Evolutionary conservation across 805 yeast genomes (phyloP), one percentile per base, ranked within the genome.

Genomic region (Saccharomycopsis amapae): DNA sequence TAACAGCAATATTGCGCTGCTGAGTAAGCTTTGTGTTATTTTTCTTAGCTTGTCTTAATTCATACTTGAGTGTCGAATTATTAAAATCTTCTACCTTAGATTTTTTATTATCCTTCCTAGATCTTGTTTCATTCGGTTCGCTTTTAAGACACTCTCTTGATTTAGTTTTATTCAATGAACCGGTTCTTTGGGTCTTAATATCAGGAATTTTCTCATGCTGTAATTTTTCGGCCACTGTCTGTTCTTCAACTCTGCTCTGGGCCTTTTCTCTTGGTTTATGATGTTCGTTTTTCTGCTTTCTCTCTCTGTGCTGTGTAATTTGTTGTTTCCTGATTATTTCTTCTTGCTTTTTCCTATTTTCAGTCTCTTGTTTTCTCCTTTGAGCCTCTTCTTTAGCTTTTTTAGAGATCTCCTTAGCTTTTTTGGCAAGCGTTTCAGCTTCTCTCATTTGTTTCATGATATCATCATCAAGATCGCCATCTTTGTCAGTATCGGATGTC

Each of bases 401-500:
- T 24, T 4, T 41, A 13, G 17, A 18, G 17, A 13, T 43, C 42
- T 30, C 31, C 15, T 40, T 37, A 10, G 43, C 43, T 31, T 40
- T 40, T 22, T 31, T 40, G 7, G 43, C 43, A 13, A 40, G 20
- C 18, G 17, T 33, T 13, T 40, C 37, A 6, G 43, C 43, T 6
- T 28, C 37, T 19, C 31, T 28, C 18, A 40, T 40, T 40, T 40
- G 36, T 40, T 28, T 40, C 3, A 30, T 23, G 23, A 28, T 25
- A 4, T 39, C 42, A 26, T 39, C 42, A 26, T 39, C 42, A 28
- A 25, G 33, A n/a, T 39, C 42, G 26, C 33, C 26, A 4, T 25
- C 23, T 19, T 26, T 30, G 26, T 30, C 42, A 12, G 42, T 12
- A 10, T 28, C 32, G n/a, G n/a, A 28, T n/a, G 32, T n/a, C n/a